Base-by-base conservation (phyloP, 306 rosid genomes). In the Senna siamea region DNA sequence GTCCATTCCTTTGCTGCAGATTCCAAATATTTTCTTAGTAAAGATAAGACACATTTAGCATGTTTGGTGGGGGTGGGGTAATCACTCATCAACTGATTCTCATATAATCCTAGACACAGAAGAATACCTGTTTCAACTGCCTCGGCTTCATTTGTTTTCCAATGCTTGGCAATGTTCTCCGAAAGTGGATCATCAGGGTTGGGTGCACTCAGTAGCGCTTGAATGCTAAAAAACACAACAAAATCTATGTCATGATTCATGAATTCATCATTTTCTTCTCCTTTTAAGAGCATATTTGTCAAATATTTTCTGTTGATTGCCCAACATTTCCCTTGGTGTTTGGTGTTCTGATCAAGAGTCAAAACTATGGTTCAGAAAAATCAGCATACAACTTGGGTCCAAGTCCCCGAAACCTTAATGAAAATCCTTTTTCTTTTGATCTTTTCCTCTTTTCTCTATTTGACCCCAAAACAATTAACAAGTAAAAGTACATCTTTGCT, bases 161-260 rank as follows among this genome's bases (percentile, higher is more conserved):
- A 93, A 71, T 93, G 97, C 83, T 93, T 93, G 1, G 98, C 98
- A 30, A 93, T 91, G 85, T 93, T 93, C 84, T 93, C 98, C 9
- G 98, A 93, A 20, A 93, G 98, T 0, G 98, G 98, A 77, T 93
- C 98, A 17, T 93, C 98, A 0, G 98, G 98, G 73, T 93, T 93
- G 10, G 98, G 98, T 34, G 98, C 98, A 77, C 98, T 93, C 73
- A 93, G 85, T 65, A 93, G 98, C 8, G 98, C 98, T 84, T 93
- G 98, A 81, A 93, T 91, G 73, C 98, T 93, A 65, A 5, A 61
- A 20, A 57, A 51, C 13, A 14, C 60, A 64, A 65, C 14, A 79
- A 58, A 72, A 65, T 68, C 55, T n/a, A n/a, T n/a, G n/a, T n/a
- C n/a, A n/a, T n/a, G n/a, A n/a, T n/a, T n/a, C n/a, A n/a, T n/a